A percentile compares a stretch with the other conserved stretches of the same genome.
Conservation (phyloP, 257 asterid species). For the Pogostemon cablin region DNA sequence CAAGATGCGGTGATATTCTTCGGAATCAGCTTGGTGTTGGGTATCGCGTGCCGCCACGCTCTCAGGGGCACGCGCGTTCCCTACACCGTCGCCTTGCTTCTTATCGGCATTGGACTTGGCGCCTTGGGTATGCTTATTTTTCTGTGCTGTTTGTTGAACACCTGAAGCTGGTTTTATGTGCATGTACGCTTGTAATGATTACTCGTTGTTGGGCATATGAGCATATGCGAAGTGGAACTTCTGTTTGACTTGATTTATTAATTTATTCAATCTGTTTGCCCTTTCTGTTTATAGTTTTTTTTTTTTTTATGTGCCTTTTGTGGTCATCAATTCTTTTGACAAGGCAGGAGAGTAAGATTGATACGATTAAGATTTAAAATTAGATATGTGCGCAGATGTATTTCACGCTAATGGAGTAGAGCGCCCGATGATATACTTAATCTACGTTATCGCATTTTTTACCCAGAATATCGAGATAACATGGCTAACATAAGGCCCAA, state of each 20-base stretch:
- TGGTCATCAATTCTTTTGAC: neutral
- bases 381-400: neutral
- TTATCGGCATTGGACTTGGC: conserved; percentile 87
- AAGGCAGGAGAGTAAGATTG: neutral
- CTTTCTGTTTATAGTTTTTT: too few relatives aligned
- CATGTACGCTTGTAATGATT: neutral
- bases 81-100: conserved; percentile 83
- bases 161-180: neutral
- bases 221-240: conserved; percentile 12
- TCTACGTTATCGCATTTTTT: neutral
- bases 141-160: conserved; percentile 1
- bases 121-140: conserved; percentile 59
- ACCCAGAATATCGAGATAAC: neutral
- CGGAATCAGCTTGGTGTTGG: conserved; percentile 86
- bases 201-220: neutral
- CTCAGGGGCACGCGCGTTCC: conserved; percentile 97
- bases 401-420: conserved; percentile 9
- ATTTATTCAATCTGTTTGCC: too few relatives aligned
- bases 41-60: conserved; percentile 76
- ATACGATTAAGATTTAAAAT: neutral
- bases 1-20: conserved; percentile 85
- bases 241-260: neutral
- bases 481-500: neutral
- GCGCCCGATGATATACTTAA: neutral
- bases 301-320: too few relatives aligned